These are phyloP conservation scores for Termitomyces sp. DNA, from an alignment of 768 basidiomycete genomes.

Conservation along the genomic window DNA sequence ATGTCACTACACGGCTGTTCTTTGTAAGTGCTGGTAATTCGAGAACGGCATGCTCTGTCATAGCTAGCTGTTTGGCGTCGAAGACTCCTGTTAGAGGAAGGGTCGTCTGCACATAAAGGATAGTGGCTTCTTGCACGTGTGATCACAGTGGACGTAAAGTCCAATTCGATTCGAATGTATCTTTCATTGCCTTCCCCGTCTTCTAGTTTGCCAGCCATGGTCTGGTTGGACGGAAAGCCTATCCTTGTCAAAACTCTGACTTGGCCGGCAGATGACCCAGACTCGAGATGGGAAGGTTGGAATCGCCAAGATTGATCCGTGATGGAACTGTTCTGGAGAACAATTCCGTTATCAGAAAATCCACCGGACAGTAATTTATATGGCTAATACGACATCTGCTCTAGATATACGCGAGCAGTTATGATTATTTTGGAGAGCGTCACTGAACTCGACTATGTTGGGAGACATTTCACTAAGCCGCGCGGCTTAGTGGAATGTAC, in stretches of 20 bases:
- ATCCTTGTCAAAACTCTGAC: not conserved
- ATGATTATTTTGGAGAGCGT: not conserved
- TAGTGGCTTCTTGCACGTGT: too few relatives aligned
- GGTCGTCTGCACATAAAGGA: not conserved
- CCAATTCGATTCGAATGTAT: too few relatives aligned
- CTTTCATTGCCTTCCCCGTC: too few relatives aligned
- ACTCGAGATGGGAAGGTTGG: not conserved
- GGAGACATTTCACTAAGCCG: too few relatives aligned
- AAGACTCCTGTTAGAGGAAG: not conserved
- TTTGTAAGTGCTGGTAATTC: not conserved
- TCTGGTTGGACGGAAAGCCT: not conserved
- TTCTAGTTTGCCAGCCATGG: too few relatives aligned
- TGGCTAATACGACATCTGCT: not conserved
- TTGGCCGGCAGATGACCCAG: not conserved
- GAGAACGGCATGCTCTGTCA: not conserved
- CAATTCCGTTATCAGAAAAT: not conserved
- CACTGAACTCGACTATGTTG: constrained; percentile 3
- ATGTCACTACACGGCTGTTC: too few relatives aligned
- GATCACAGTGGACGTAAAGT: too few relatives aligned
- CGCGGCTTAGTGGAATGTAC: too few relatives aligned
- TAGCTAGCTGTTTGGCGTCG: not conserved
- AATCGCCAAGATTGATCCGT: not conserved
- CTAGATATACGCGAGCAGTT: not conserved
- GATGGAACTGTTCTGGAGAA: not conserved
- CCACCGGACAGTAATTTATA: not conserved